Conservation (phyloP, 1,284 basidiomycete species). For the Cryptococcus wingfieldii region DNA sequence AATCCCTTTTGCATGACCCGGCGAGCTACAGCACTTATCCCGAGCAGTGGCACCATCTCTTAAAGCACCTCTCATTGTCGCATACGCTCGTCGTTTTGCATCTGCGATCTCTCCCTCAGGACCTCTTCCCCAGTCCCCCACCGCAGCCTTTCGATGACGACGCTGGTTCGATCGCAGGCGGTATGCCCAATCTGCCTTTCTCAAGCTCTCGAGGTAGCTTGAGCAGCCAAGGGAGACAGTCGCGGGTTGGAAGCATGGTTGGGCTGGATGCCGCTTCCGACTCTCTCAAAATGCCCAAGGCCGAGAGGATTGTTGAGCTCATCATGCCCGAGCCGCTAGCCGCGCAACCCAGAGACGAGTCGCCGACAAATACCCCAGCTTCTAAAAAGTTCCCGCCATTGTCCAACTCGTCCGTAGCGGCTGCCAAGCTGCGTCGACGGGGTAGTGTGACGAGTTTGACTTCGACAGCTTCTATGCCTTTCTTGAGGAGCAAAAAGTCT, state of each 20-base stretch:
- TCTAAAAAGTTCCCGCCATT: not conserved
- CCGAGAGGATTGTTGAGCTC: slow-evolving; percentile 45
- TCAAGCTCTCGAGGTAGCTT: slow-evolving; percentile 33
- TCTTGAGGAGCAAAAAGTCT: slow-evolving; percentile 34
- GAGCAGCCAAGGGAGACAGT: slow-evolving; percentile 14
- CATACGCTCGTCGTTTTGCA: slow-evolving; percentile 46
- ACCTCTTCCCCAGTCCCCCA: slow-evolving; percentile 36
- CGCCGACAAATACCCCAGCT: not conserved
- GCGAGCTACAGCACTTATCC: slow-evolving; percentile 46
- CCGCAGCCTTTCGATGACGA: slow-evolving; percentile 48
- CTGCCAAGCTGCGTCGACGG: slow-evolving; percentile 22
- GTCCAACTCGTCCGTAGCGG: not conserved
- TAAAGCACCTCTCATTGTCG: slow-evolving; percentile 46
- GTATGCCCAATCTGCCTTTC: slow-evolving; percentile 20
- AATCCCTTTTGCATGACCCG: slow-evolving; percentile 46
- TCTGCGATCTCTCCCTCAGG: slow-evolving; percentile 39
- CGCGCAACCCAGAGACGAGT: slow-evolving; percentile 14
- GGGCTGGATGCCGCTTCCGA: slow-evolving; percentile 30
- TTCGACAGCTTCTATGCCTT: slow-evolving; percentile 28
- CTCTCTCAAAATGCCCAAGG: slow-evolving; percentile 28
- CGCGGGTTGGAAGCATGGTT: slow-evolving; percentile 25
- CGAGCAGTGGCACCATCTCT: slow-evolving; percentile 39
- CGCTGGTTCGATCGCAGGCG: not conserved
- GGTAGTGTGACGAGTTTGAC: slow-evolving; percentile 39
- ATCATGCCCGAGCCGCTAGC: slow-evolving; percentile 48